Percentiles rank a stretch among this genome's conserved stretches.
Conservation (phyloP, 129 eudicot genomes). For the Ambrosia artemisiifolia region DNA sequence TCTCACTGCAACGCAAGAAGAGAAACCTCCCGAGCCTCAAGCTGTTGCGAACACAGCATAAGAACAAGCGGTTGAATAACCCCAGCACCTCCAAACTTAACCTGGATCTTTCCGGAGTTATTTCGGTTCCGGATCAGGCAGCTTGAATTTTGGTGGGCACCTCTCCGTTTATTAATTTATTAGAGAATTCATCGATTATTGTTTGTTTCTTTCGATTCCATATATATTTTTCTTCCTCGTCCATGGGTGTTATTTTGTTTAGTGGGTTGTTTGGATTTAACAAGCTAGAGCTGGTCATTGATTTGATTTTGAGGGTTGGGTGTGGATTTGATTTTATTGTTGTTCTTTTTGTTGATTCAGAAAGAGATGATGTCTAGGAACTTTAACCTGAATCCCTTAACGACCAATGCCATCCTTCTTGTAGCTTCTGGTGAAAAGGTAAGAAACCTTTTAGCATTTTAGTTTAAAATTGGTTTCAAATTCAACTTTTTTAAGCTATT, state of each 20-base stretch:
- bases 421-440: no score
- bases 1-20: conserved; percentile 76
- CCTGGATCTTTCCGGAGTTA: conserved; percentile 42
- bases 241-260: neutral
- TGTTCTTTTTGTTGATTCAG: no score
- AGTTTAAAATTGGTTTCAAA: no score
- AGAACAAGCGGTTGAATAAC: conserved; percentile 63
- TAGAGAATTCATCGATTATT: conserved; percentile 41
- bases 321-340: neutral
- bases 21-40: conserved; percentile 51
- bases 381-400: no score
- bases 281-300: neutral
- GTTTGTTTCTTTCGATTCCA: conserved; percentile 33
- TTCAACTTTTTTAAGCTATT: no score
- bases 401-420: no score
- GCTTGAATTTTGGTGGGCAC: conserved; percentile 50
- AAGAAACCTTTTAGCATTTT: no score
- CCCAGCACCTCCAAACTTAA: conserved; percentile 64
- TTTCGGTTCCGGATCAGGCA: conserved; percentile 60
- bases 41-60: conserved; percentile 39
- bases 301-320: neutral
- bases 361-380: no score
- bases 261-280: neutral
- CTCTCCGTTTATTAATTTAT: conserved; percentile 42
- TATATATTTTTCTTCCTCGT: conserved; percentile 22